Conservation (phyloP, 495 filamentous ascomycete genomes). For the Hyaloscypha hepaticicola region DNA sequence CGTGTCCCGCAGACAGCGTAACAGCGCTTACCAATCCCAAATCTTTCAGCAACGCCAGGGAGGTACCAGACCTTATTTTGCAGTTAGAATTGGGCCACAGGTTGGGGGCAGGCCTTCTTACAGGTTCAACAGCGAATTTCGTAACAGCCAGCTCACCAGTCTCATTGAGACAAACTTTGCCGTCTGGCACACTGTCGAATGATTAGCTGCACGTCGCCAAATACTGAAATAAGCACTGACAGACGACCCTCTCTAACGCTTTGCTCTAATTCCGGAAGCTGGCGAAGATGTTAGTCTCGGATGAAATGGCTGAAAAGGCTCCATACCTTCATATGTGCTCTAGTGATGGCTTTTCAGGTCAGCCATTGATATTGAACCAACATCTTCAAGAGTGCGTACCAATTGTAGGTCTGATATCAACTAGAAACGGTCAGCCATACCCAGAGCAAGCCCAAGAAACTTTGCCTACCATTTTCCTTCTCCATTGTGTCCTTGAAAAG, state of each 20-base stretch:
- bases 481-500: conserved; percentile 67
- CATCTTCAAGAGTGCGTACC: conserved; percentile 34
- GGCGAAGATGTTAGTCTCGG: conserved; percentile 24
- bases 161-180: conserved; percentile 83
- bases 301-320: neutral
- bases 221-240: conserved; percentile 32
- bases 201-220: conserved; percentile 24
- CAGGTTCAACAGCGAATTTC: conserved; percentile 94
- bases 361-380: neutral
- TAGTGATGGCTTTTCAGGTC: conserved; percentile 64
- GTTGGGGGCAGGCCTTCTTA: conserved; percentile 33
- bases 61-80: conserved; percentile 75
- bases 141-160: conserved; percentile 88
- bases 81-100: conserved; percentile 2
- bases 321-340: conserved; percentile 84
- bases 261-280: conserved; percentile 85
- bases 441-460: neutral
- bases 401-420: conserved; percentile 93
- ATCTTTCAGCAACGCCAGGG: conserved; percentile 90
- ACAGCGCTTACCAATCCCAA: conserved; percentile 69
- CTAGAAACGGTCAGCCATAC: conserved; percentile 33
- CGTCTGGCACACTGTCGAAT: conserved; percentile 64
- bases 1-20: neutral
- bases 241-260: conserved; percentile 77
- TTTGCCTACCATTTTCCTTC: conserved; percentile 53